Evolutionary conservation across 2,329 filamentous ascomycete species (phyloP), one percentile per base, ranked within the genome.

Genomic region (Clonostachys byssicola): DNA sequence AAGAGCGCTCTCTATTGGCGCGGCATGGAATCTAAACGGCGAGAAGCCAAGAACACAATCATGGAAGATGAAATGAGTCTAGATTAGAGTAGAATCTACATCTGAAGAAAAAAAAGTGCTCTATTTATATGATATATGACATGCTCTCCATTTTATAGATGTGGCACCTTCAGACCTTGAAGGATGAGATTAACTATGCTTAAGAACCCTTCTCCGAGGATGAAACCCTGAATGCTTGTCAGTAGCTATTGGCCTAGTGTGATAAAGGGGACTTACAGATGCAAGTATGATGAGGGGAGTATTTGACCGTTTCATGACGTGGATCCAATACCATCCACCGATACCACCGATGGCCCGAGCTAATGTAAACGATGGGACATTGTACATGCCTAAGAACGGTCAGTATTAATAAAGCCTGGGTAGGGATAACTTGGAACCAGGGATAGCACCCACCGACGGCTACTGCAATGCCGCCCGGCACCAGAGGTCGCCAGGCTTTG

Each of bases 381-480:
- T 99, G 69, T 97, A 99, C 83, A 99, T 99, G 43, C 94, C 87
- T 86, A 56, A 16, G 14, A 8, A 39, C 14, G 14, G 36, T 39
- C 36, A 39, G 36, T 18, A 20, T 18, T 30, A 10, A 16, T 43
- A 14, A 17, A 40, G 17, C 17, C 20, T 44, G 34, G 40, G 20
- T 18, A 33, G 12, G 34, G 42, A 12, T 16, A 3, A n/a, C 17
- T 5, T 34, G 2, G 36, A 23, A 34, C 7, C 17, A 44, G 12
- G 34, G n/a, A 10, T n/a, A 13, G 14, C 23, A 50, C 64, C 64
- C 67, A 86, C 86, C 92, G 58, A 96, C 90, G 38, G 94, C 94
- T 17, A 99, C 92, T 4, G 94, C 92, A 58, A 99, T 96, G 0
- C 94, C 94, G 7, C 94, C 92, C 0, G 94, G 94, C 12, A 99